Evolutionary conservation across 306 rosid species (phyloP).

Genomic region (Senna siamea): DNA sequence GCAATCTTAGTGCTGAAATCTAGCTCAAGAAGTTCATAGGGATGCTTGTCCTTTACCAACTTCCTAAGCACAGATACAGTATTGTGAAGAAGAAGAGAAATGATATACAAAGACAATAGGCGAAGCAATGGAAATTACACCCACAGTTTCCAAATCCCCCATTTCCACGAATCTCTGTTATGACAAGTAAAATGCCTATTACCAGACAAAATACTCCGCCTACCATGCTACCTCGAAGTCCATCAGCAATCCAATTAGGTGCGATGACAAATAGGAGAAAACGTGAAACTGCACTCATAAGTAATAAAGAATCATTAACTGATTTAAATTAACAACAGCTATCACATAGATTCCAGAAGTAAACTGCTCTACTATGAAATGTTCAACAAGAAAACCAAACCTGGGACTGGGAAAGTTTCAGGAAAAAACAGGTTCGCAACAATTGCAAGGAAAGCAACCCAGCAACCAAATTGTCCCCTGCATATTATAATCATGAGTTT

Average conservation of each 20-base stretch:
- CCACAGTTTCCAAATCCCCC: slow-evolving; percentile 27
- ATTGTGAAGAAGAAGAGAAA: slow-evolving; percentile 48
- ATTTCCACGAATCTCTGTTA: slow-evolving; percentile 33
- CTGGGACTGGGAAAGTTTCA: slow-evolving; percentile 48
- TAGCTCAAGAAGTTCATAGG: background rate
- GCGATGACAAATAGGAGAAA: slow-evolving; percentile 48
- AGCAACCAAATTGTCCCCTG: slow-evolving; percentile 56
- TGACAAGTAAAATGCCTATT: slow-evolving; percentile 37
- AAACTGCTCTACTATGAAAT: background rate
- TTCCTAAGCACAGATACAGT: slow-evolving; percentile 37
- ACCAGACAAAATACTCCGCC: slow-evolving; percentile 48
- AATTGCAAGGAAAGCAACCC: slow-evolving; percentile 54
- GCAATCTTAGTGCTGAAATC: background rate
- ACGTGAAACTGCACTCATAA: slow-evolving; percentile 47
- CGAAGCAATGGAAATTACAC: slow-evolving; percentile 33
- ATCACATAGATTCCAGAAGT: background rate
- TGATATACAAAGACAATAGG: slow-evolving; percentile 38
- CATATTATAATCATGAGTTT: slow-evolving; percentile 4
- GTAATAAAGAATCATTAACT: slow-evolving; percentile 18
- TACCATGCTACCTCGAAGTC: slow-evolving; percentile 42
- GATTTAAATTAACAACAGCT: background rate
- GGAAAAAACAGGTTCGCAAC: slow-evolving; percentile 47
- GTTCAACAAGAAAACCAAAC: slow-evolving; percentile 28
- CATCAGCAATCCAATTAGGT: slow-evolving; percentile 46
- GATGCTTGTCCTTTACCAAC: slow-evolving; percentile 28